Percentiles rank a stretch among this genome's conserved stretches.
Evolutionary conservation across 2,329 filamentous ascomycete genomes (phyloP).

Genomic region (Byssochlamys sp.): DNA sequence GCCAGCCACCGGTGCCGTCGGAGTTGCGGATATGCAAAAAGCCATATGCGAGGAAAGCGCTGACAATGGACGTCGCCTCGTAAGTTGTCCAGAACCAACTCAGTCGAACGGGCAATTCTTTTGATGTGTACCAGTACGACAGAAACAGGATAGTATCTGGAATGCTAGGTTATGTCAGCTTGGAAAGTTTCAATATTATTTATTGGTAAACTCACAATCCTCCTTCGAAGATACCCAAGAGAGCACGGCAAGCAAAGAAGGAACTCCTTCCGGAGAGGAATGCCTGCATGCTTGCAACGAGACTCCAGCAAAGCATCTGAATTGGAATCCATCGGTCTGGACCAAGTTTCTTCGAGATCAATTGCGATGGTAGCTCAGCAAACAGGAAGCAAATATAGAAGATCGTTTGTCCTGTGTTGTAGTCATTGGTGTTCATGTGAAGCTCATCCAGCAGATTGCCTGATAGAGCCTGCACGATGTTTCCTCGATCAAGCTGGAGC

Average conservation of each 20-base stretch:
- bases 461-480: conserved; percentile 51
- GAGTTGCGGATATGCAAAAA: conserved; percentile 30
- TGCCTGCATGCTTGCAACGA: conserved; percentile 44
- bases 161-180: conserved; percentile 19
- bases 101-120: conserved; percentile 58
- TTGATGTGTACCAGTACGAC: conserved; percentile 65
- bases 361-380: conserved; percentile 47
- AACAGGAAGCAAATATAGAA: conserved; percentile 27
- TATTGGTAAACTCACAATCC: conserved; percentile 49
- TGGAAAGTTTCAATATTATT: conserved; percentile 2
- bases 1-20: conserved; percentile 33
- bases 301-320: conserved; percentile 49
- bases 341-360: conserved; percentile 45
- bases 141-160: conserved; percentile 47
- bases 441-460: conserved; percentile 49
- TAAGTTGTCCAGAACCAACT: conserved; percentile 64
- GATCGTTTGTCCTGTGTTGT: conserved; percentile 35
- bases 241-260: conserved; percentile 36
- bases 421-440: conserved; percentile 41
- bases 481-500: conserved; percentile 55
- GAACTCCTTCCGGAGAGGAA: conserved; percentile 38
- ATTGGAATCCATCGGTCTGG: conserved; percentile 50
- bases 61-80: conserved; percentile 36
- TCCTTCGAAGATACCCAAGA: conserved; percentile 44
- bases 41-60: conserved; percentile 40